phyloP scores from a whole-genome alignment of 2,329 filamentous ascomycete genomes.

The Diaporthe sp. region DNA sequence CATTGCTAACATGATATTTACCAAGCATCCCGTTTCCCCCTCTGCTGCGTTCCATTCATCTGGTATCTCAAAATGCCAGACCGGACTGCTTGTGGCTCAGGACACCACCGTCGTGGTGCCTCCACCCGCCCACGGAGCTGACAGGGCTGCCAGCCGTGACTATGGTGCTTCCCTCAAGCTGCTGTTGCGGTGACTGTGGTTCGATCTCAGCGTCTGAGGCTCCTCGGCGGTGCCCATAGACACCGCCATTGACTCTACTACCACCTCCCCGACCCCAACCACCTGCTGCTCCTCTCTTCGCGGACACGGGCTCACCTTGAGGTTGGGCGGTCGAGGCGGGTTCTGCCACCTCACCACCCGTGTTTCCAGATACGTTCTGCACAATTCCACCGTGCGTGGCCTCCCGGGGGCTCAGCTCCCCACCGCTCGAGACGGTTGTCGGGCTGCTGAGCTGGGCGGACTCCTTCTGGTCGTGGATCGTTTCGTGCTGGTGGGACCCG shows the following conservation, averaged over 20 bases:
- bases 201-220: constrained; percentile 32
- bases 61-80: constrained; percentile 13
- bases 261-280: constrained; percentile 4
- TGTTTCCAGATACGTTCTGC: background rate
- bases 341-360: constrained; percentile 22
- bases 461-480: background rate
- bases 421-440: constrained; percentile 15
- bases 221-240: constrained; percentile 4
- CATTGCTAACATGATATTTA: background rate
- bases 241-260: background rate
- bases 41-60: background rate
- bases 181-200: constrained; percentile 37
- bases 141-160: constrained; percentile 37
- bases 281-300: constrained; percentile 4
- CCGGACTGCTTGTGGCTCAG: constrained; percentile 20
- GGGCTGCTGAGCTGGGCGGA: constrained; percentile 29
- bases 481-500: constrained; percentile 26
- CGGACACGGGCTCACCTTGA: constrained; percentile 40
- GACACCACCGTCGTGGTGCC: constrained; percentile 19
- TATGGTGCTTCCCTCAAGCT: constrained; percentile 38
- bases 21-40: background rate
- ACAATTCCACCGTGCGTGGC: background rate
- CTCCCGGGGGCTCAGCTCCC: constrained; percentile 15
- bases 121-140: constrained; percentile 39
- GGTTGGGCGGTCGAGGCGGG: constrained; percentile 26